Percentiles rank a stretch among this genome's conserved stretches.
Conservation (phyloP, 1,139 yeast genomes). For the Debaryomyces sp. region DNA sequence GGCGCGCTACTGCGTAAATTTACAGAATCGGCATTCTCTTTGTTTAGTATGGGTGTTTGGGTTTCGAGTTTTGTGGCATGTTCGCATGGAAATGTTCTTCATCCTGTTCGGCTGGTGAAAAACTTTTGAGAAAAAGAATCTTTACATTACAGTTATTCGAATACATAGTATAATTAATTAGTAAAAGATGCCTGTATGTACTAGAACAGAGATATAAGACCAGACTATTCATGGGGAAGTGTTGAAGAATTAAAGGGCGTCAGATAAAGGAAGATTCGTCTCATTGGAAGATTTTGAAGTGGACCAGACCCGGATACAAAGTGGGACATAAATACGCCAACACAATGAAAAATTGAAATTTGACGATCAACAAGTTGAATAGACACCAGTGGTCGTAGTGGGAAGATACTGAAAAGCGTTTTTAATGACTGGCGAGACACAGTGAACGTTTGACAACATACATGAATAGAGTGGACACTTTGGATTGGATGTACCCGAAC, state of each 20-base stretch:
- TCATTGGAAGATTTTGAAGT: neutral
- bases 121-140: conserved; percentile 8
- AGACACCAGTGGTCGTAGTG: neutral
- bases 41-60: conserved; percentile 4
- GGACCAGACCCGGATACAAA: neutral
- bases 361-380: neutral
- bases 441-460: neutral
- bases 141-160: neutral
- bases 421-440: neutral
- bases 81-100: conserved; percentile 1
- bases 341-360: neutral
- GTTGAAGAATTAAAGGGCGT: neutral
- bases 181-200: conserved; percentile 42
- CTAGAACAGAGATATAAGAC: conserved; percentile 6
- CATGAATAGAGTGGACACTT: neutral
- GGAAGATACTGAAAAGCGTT: neutral
- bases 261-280: neutral
- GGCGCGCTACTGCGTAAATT: neutral
- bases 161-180: conserved; percentile 12
- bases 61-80: conserved; percentile 5
- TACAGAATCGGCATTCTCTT: neutral
- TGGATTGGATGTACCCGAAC: neutral
- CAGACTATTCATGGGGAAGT: conserved; percentile 1
- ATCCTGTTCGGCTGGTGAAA: conserved; percentile 7
- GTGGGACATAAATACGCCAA: neutral